A percentile compares a stretch with the other conserved stretches of the same genome.
Conservation (phyloP, 768 basidiomycete species). For the Tulasnella sp. region DNA sequence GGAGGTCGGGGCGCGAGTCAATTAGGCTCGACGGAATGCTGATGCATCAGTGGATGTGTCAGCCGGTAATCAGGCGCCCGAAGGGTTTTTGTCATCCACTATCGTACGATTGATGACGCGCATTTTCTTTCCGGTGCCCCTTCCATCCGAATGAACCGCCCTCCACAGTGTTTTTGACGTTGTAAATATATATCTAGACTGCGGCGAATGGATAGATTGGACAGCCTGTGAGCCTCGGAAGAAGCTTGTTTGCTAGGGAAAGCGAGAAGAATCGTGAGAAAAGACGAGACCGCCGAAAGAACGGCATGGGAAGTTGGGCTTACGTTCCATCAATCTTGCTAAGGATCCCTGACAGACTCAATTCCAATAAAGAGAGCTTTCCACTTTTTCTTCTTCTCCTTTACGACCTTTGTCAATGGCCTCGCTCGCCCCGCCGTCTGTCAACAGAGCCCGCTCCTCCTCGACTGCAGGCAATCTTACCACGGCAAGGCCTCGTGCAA, state of each 20-base stretch:
- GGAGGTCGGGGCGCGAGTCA: not conserved
- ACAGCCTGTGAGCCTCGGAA: too few species aligned
- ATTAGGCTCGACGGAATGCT: not conserved
- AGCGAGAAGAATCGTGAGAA: not conserved
- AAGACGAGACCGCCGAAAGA: not conserved
- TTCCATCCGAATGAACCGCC: not conserved
- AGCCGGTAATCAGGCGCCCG: not conserved
- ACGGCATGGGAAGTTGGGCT: too few species aligned
- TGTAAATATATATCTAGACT: not conserved
- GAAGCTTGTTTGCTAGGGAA: not conserved
- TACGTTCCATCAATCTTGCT: too few species aligned
- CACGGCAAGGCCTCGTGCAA: slow-evolving; percentile 9
- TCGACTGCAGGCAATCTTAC: slow-evolving; percentile 13
- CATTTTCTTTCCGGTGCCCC: not conserved
- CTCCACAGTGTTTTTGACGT: not conserved
- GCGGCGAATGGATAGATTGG: not conserved
- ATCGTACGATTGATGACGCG: not conserved
- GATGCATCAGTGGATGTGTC: not conserved
- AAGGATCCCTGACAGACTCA: not conserved
- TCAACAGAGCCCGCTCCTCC: slow-evolving; percentile 12
- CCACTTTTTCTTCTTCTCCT: not conserved
- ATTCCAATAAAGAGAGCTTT: not conserved
- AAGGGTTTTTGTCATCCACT: not conserved
- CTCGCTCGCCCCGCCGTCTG: slow-evolving; percentile 1
- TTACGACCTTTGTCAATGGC: not conserved